These are phyloP conservation scores for Selaginella tamariscina DNA, from an alignment of 75 land plant species.

Conservation along the genomic window DNA sequence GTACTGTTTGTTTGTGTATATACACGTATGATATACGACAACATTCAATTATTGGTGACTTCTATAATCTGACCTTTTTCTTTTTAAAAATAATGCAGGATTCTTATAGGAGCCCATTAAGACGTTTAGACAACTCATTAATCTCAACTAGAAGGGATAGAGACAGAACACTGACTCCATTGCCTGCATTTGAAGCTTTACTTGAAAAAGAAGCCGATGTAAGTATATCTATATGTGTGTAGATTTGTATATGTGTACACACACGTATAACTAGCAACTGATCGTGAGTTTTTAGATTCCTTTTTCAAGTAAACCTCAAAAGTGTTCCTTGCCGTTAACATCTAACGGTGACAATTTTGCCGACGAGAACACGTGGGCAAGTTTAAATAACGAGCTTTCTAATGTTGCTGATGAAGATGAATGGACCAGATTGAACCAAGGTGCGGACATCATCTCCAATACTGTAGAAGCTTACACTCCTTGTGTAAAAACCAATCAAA, in stretches of 20 bases:
- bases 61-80: neutral
- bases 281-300: neutral
- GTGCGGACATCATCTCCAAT: neutral
- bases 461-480: neutral
- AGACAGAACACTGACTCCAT: neutral
- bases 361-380: constrained; percentile 13
- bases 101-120: neutral
- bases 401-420: constrained; percentile 81
- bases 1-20: neutral
- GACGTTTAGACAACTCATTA: neutral
- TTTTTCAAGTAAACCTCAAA: no score
- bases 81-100: neutral
- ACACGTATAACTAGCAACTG: neutral
- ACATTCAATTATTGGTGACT: constrained; percentile 10
- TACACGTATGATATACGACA: neutral
- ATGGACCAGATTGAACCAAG: constrained; percentile 76
- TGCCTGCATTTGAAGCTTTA: neutral
- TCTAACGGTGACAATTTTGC: constrained; percentile 1
- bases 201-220: neutral
- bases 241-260: no score
- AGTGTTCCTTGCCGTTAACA: neutral
- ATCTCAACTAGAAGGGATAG: neutral
- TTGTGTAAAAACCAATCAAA: neutral
- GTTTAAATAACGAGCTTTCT: constrained; percentile 25
- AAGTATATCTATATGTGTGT: no score